Conservation (phyloP, 768 basidiomycete genomes). For the Lepiota subincarnata region DNA sequence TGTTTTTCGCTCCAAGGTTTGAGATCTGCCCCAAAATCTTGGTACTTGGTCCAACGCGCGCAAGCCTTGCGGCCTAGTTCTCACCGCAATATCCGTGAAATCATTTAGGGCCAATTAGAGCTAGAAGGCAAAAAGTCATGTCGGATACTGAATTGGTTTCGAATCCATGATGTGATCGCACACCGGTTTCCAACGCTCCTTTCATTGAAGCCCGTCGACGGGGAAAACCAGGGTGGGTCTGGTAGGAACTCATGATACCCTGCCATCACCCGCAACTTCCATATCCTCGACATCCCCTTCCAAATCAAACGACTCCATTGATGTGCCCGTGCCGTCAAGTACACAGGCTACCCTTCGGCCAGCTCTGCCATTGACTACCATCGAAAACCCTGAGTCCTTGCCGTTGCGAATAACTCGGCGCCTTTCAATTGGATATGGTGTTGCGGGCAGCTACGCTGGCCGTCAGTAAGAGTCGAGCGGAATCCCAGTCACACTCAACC, state of each 20-base stretch:
- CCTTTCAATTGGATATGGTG: slow-evolving; percentile 50
- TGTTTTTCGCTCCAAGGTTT: background rate
- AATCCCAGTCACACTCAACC: slow-evolving; percentile 41
- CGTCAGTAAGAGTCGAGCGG: slow-evolving; percentile 21
- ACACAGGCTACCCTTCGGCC: slow-evolving; percentile 77
- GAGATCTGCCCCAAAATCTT: slow-evolving; percentile 10
- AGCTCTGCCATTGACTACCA: slow-evolving; percentile 71
- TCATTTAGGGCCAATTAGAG: slow-evolving; percentile 33
- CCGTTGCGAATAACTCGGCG: slow-evolving; percentile 52
- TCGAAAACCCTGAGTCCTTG: slow-evolving; percentile 45
- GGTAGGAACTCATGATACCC: slow-evolving; percentile 19
- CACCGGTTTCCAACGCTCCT: slow-evolving; percentile 20
- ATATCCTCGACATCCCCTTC: slow-evolving; percentile 61
- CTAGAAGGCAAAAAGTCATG: slow-evolving; percentile 33
- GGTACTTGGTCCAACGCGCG: slow-evolving; percentile 3
- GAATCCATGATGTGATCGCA: slow-evolving; percentile 21
- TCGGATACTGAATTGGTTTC: slow-evolving; percentile 27
- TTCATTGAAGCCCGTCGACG: slow-evolving; percentile 27
- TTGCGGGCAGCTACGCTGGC: slow-evolving; percentile 45
- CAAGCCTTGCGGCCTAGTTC: slow-evolving; percentile 31
- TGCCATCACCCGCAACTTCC: slow-evolving; percentile 35
- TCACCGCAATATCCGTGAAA: slow-evolving; percentile 40
- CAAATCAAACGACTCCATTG: slow-evolving; percentile 73
- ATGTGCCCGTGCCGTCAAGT: slow-evolving; percentile 57
- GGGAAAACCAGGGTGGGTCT: slow-evolving; percentile 12